Conservation (phyloP, 1,284 basidiomycete genomes). For the Malassezia vespertilionis region DNA sequence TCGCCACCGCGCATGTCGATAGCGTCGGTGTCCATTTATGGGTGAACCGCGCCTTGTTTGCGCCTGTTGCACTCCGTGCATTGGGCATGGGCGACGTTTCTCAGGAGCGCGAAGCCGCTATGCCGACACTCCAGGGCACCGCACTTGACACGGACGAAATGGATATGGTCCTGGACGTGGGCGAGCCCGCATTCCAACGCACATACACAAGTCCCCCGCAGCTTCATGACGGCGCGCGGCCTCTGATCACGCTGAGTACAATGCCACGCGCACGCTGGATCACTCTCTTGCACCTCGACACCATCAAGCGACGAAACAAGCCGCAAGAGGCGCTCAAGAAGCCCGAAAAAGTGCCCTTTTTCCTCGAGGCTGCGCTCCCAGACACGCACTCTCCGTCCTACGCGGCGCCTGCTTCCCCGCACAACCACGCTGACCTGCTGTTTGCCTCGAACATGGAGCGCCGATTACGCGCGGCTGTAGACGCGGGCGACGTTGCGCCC, state of each 20-base stretch:
- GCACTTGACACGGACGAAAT: conserved; percentile 61
- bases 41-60: conserved; percentile 91
- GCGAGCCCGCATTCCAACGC: conserved; percentile 28
- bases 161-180: conserved; percentile 17
- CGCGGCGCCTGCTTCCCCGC: not conserved
- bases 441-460: conserved; percentile 31
- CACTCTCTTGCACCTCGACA: conserved; percentile 85
- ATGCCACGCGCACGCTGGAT: conserved; percentile 91
- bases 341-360: conserved; percentile 91
- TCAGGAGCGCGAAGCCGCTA: conserved; percentile 51
- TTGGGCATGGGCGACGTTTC: conserved; percentile 58
- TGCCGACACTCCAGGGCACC: conserved; percentile 73
- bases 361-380: conserved; percentile 52
- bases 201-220: conserved; percentile 47
- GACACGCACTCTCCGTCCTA: not conserved
- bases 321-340: conserved; percentile 89
- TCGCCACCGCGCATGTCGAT: conserved; percentile 88
- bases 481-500: conserved; percentile 21
- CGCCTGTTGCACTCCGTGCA: conserved; percentile 69
- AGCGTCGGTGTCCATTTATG: conserved; percentile 88
- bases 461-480: conserved; percentile 21
- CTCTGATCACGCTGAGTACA: conserved; percentile 68
- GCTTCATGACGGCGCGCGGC: conserved; percentile 43
- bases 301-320: conserved; percentile 83
- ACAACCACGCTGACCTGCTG: not conserved